phyloP scores from a whole-genome alignment of 2,329 filamentous ascomycete genomes.

The Diplodia seriata region DNA sequence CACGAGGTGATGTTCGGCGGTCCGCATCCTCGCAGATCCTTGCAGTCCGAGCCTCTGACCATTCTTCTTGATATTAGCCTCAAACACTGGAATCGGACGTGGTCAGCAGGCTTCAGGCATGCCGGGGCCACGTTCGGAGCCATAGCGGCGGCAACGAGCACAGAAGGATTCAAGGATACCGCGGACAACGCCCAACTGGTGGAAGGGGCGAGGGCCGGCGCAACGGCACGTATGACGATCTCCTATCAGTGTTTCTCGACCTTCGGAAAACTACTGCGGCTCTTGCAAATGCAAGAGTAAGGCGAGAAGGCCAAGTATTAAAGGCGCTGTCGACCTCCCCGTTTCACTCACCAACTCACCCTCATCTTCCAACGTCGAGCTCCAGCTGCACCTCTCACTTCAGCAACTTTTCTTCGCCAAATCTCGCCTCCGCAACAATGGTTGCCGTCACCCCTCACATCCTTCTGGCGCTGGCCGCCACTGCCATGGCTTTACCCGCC shows the following conservation, averaged over 20 bases:
- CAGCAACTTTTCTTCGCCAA: neutral
- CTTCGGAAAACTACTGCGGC: conserved; percentile 1
- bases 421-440: neutral
- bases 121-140: neutral
- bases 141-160: neutral
- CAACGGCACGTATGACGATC: neutral
- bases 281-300: neutral
- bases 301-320: conserved; percentile 1
- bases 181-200: neutral
- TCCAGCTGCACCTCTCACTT: neutral
- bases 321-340: neutral
- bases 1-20: no score
- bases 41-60: neutral
- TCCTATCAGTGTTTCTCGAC: neutral
- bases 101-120: neutral
- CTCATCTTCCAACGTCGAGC: neutral
- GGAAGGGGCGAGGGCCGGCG: neutral
- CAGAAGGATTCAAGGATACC: neutral
- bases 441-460: neutral
- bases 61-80: neutral
- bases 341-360: neutral
- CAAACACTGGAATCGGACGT: neutral
- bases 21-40: neutral
- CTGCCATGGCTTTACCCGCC: conserved; percentile 1
- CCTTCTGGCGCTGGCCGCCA: conserved; percentile 17